Conservation (phyloP, 345 rosid species). For the Acer yangbiense region DNA sequence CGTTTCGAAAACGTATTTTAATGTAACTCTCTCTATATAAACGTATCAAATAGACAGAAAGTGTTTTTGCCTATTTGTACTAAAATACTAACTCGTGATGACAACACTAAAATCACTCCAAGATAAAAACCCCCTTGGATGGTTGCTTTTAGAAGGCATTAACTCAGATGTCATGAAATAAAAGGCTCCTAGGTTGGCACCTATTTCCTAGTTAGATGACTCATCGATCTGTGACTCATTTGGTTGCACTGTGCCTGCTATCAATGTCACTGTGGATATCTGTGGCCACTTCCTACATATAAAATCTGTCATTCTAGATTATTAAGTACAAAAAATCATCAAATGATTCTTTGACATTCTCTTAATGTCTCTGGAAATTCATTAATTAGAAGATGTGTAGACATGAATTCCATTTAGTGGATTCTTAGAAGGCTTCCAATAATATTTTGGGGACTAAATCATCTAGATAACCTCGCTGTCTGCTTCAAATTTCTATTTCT, state of each 20-base stretch:
- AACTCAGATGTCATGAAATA: background rate
- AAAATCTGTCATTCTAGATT: no score
- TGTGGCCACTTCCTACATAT: background rate
- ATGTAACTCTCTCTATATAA: no score
- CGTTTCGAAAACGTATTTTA: no score
- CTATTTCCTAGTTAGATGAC: background rate
- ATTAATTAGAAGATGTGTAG: background rate
- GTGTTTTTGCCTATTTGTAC: background rate
- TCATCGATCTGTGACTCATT: background rate
- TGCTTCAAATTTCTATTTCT: background rate
- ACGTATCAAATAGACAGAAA: no score
- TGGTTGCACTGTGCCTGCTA: background rate
- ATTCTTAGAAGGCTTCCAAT: constrained; percentile 14
- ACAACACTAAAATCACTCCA: background rate
- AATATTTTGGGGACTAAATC: no score
- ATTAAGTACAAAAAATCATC: background rate
- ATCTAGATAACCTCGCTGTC: background rate
- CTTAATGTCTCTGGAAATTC: background rate
- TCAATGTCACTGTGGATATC: background rate
- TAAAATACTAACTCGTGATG: background rate
- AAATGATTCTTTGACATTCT: background rate
- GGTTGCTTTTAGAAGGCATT: background rate
- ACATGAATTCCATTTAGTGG: constrained; percentile 10
- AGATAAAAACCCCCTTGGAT: background rate
- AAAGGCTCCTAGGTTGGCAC: background rate